Conservation (phyloP, 192 early-diverging fungal species). For the Gigaspora rosea region DNA sequence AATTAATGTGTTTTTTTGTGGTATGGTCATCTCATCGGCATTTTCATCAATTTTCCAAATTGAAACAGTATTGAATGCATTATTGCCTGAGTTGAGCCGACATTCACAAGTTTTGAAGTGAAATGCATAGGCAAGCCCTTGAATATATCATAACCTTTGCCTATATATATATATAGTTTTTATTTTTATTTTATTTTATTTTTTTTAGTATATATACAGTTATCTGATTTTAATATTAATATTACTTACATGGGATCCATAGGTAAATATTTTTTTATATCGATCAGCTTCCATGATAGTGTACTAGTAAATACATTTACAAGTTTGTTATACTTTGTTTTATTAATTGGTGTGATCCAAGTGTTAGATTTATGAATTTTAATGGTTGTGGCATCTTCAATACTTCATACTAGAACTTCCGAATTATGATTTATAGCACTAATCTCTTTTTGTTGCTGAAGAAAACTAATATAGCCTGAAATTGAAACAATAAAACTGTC, state of each 20-base stretch:
- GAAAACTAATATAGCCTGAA: neutral
- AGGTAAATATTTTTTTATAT: neutral
- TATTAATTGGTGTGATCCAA: neutral
- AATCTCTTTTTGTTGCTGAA: neutral
- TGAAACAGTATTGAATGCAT: too few relatives aligned
- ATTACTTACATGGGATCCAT: neutral
- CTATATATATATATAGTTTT: too few relatives aligned
- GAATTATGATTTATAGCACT: neutral
- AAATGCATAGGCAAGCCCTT: too few relatives aligned
- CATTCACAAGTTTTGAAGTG: too few relatives aligned
- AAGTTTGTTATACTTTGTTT: neutral
- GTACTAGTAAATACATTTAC: neutral
- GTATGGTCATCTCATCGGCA: too few relatives aligned
- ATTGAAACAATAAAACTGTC: neutral
- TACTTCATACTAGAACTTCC: neutral
- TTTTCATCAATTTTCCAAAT: too few relatives aligned
- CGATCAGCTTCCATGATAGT: neutral
- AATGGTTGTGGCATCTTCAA: neutral
- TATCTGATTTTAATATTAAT: too few relatives aligned
- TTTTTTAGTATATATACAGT: too few relatives aligned
- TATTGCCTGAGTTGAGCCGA: too few relatives aligned
- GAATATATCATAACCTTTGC: too few relatives aligned
- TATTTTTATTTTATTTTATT: too few relatives aligned
- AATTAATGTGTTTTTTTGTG: too few relatives aligned
- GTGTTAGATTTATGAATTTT: neutral